Evolutionary conservation across 768 basidiomycete genomes (phyloP), one percentile per base, ranked within the genome.

Genomic region (Suillus cothurnatus): DNA sequence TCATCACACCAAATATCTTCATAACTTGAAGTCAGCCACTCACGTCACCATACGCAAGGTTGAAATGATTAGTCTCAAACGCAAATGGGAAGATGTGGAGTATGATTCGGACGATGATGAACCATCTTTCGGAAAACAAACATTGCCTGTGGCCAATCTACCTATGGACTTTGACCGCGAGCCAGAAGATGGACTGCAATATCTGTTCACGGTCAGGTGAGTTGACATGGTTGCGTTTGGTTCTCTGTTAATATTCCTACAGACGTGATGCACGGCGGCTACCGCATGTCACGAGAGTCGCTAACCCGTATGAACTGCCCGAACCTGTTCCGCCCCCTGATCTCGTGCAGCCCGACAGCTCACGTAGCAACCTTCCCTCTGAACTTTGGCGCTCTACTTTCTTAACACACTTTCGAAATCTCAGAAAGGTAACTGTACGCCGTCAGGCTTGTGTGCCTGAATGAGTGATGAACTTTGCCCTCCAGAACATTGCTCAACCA

Each of bases 171-270:
- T 90, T 72, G 77, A 86, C 67, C 85, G 80, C 31, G 83, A 82
- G 58, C 92, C 93, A 0, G 74, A 76, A 70, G 89, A 94, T 76
- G 93, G 93, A 3, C 69, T 90, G 82, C 84, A 94, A 70, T 94
- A 94, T 74, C 81, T 94, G 50, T 93, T 94, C 76, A 86, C 86
- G 60, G 93, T 94, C 50, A 85, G 93, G 93, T 92, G 72, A 61
- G 80, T 69, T 59, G 19, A 57, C 56, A 28, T 66, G 15, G 38
- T 50, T 52, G 3, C 23, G 2, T 61, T 64, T 64, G 21, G 49
- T 67, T 70, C 61, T 72, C 31, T 43, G n/a, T 60, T 32, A 61
- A 17, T 39, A 62, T 38, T 61, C 34, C 56, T 65, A 61, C 65
- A 94, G 93, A 69, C 89, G 93, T 62, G 90, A 93, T 72, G 88